Evolutionary conservation across 768 basidiomycete genomes (phyloP).

Genomic region (Leccinum obscurum): DNA sequence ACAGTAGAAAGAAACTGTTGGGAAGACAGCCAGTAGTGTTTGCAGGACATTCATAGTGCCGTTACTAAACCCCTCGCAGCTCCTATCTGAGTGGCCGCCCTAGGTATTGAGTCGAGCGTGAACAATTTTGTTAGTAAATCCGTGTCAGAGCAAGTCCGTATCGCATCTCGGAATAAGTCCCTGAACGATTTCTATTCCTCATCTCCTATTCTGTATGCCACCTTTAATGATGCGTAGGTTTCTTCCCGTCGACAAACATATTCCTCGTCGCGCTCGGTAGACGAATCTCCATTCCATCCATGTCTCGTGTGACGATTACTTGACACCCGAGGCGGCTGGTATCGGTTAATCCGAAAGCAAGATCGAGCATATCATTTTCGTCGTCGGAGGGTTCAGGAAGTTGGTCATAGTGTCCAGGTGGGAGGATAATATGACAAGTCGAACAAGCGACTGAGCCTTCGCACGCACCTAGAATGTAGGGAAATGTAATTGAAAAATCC

Average conservation of each 20-base stretch:
- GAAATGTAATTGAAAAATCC: background rate
- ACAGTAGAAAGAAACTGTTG: background rate
- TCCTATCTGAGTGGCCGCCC: background rate
- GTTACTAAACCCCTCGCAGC: background rate
- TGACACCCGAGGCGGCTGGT: constrained; percentile 85
- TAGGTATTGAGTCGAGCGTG: background rate
- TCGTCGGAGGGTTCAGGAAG: constrained; percentile 95
- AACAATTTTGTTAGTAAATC: background rate
- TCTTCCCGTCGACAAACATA: constrained; percentile 91
- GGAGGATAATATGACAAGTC: constrained; percentile 87
- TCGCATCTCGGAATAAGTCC: background rate
- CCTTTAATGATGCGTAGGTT: constrained; percentile 48
- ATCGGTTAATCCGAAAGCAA: constrained; percentile 96
- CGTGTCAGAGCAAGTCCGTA: background rate
- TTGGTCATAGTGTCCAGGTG: constrained; percentile 67
- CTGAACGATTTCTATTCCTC: background rate
- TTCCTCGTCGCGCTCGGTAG: constrained; percentile 92
- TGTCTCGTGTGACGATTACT: constrained; percentile 71
- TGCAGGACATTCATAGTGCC: background rate
- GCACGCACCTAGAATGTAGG: constrained; percentile 73
- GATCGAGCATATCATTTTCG: constrained; percentile 98
- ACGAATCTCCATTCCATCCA: constrained; percentile 84
- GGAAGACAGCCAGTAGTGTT: background rate
- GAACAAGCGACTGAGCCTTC: constrained; percentile 97
- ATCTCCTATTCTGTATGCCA: background rate